These are phyloP conservation scores for Tricholoma saponaceum DNA, from an alignment of 768 basidiomycete species.

Conservation along the genomic window DNA sequence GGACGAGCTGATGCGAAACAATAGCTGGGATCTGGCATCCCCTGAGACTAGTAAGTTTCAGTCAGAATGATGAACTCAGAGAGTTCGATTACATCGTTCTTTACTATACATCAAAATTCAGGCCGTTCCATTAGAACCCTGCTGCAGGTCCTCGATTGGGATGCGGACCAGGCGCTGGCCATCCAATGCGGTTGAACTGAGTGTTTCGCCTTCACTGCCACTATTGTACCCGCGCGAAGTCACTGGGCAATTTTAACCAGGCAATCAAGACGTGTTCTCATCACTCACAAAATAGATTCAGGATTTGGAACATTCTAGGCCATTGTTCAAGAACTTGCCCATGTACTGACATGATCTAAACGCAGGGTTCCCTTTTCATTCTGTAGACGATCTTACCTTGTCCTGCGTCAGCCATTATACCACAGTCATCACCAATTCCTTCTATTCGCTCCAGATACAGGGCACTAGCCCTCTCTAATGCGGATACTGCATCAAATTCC, in stretches of 20 bases:
- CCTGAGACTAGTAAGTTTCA: no score
- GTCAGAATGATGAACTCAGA: background rate
- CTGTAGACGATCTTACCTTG: conserved; percentile 39
- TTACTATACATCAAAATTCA: background rate
- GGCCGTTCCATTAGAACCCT: conserved; percentile 19
- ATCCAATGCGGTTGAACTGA: conserved; percentile 13
- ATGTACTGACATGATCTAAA: conserved; percentile 42
- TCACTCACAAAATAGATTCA: conserved; percentile 62
- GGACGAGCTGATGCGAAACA: background rate
- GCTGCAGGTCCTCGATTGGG: conserved; percentile 62
- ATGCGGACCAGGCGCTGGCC: conserved; percentile 73
- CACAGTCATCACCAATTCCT: conserved; percentile 65
- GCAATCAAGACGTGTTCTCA: background rate
- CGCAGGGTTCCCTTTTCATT: background rate
- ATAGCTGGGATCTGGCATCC: no score
- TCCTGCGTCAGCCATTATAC: conserved; percentile 75
- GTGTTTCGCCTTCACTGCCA: conserved; percentile 17
- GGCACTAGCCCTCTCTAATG: conserved; percentile 61
- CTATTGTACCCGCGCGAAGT: conserved; percentile 36
- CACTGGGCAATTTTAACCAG: conserved; percentile 31
- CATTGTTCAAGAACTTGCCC: conserved; percentile 77
- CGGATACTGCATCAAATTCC: conserved; percentile 71
- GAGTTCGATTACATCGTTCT: background rate
- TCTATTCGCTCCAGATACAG: conserved; percentile 66
- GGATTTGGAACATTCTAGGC: conserved; percentile 80